Percentiles rank a stretch among this genome's conserved stretches.
phyloP scores from a whole-genome alignment of 108 stramenopile genomes.

The Nannochloropsis granulata region DNA sequence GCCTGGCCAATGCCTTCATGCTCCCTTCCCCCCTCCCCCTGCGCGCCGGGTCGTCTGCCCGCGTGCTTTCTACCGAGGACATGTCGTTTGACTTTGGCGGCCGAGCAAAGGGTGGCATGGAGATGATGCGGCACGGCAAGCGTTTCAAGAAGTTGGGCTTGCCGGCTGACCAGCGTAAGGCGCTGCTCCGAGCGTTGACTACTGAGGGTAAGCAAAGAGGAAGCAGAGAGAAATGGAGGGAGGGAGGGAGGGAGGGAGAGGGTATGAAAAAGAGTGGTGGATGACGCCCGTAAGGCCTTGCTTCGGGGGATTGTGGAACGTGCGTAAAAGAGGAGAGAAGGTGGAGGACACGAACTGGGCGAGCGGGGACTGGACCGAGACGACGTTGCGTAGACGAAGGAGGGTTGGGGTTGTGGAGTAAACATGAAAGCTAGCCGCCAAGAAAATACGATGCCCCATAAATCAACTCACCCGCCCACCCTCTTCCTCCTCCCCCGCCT shows the following conservation, averaged over 20 bases:
- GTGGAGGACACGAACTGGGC: background rate
- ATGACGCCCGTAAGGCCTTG: background rate
- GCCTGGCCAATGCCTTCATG: background rate
- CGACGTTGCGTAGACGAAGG: too few relatives aligned
- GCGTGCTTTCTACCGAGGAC: background rate
- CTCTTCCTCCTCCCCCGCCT: background rate
- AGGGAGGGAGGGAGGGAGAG: background rate
- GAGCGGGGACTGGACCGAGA: too few relatives aligned
- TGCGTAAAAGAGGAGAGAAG: background rate
- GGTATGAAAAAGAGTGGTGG: background rate
- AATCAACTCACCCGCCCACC: background rate
- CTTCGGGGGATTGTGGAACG: background rate
- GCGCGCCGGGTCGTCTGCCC: background rate
- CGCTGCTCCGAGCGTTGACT: conserved; percentile 77
- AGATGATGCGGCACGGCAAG: conserved; percentile 35
- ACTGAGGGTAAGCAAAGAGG: conserved; percentile 50
- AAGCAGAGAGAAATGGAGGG: background rate
- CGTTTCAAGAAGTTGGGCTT: conserved; percentile 54
- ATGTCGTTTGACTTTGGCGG: background rate
- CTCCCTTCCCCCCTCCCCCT: background rate
- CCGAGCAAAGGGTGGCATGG: background rate
- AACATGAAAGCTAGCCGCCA: background rate
- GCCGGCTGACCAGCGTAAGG: conserved; percentile 94
- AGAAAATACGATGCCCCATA: background rate
- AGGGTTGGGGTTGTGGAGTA: too few relatives aligned